Evolutionary conservation across 257 asterid species (phyloP).

Genomic region (Cruciata laevipes): DNA sequence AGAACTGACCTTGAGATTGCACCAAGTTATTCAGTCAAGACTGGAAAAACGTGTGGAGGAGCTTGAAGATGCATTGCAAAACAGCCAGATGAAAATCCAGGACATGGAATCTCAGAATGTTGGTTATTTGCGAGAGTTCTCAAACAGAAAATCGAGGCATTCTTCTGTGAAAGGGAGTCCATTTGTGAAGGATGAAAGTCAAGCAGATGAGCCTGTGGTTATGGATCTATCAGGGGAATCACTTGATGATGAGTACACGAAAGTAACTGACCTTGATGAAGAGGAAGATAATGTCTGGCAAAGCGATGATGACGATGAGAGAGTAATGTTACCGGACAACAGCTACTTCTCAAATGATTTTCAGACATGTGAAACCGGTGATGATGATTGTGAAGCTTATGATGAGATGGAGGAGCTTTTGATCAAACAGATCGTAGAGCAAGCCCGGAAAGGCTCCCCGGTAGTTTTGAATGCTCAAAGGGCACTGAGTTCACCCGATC

Average conservation of each 20-base stretch:
- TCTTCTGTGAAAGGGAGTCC: slow-evolving; percentile 40
- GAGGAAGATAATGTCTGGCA: slow-evolving; percentile 27
- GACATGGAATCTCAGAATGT: slow-evolving; percentile 29
- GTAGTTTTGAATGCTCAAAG: slow-evolving; percentile 69
- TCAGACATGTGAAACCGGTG: slow-evolving; percentile 24
- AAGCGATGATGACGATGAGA: slow-evolving; percentile 12
- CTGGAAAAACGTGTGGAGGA: slow-evolving; percentile 63
- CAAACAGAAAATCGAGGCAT: slow-evolving; percentile 27
- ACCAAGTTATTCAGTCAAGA: slow-evolving; percentile 75
- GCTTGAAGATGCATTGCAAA: slow-evolving; percentile 65
- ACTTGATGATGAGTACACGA: slow-evolving; percentile 42
- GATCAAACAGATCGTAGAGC: slow-evolving; percentile 73
- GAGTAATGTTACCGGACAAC: slow-evolving; percentile 13
- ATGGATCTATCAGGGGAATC: slow-evolving; percentile 63
- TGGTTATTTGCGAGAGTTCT: slow-evolving; percentile 25
- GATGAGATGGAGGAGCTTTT: slow-evolving; percentile 81
- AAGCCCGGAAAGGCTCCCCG: slow-evolving; percentile 87
- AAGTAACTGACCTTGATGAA: slow-evolving; percentile 46
- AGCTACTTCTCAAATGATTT: slow-evolving; percentile 15
- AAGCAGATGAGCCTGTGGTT: slow-evolving; percentile 42
- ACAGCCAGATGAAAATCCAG: slow-evolving; percentile 47
- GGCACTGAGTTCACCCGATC: slow-evolving; percentile 45
- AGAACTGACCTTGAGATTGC: slow-evolving; percentile 72
- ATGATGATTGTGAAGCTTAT: slow-evolving; percentile 23
- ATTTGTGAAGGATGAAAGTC: slow-evolving; percentile 15